Evolutionary conservation across 148 eudicot species (phyloP).

Genomic region (Heliosperma pusillum): DNA sequence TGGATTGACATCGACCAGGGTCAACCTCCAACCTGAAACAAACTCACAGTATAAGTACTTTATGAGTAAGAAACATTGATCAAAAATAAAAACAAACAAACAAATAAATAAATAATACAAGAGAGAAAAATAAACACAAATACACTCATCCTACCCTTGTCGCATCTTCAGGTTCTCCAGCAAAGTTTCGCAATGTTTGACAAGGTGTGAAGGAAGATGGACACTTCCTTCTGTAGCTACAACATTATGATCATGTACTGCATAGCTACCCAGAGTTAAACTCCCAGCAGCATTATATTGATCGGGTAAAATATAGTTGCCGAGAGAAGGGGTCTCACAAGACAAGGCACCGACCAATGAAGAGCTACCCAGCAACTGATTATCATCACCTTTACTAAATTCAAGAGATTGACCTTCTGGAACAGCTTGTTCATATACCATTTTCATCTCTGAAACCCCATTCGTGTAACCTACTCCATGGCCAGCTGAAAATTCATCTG

Average conservation of each 20-base stretch:
- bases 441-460: constrained; percentile 23
- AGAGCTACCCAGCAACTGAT: constrained; percentile 26
- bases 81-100: constrained; percentile 5
- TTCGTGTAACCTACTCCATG: constrained; percentile 31
- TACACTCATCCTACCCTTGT: constrained; percentile 42
- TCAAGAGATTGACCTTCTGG: constrained; percentile 27
- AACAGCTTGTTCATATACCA: constrained; percentile 21
- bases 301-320: constrained; percentile 23
- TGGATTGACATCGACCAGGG: constrained; percentile 27
- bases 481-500: constrained; percentile 18
- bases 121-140: neutral
- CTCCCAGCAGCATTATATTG: constrained; percentile 22
- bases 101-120: neutral
- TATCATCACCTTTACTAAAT: constrained; percentile 25
- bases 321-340: constrained; percentile 25
- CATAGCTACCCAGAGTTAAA: constrained; percentile 28
- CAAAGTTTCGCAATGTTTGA: constrained; percentile 52
- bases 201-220: constrained; percentile 46
- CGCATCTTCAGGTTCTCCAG: constrained; percentile 56
- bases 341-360: constrained; percentile 18
- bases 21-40: constrained; percentile 40
- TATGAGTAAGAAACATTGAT: neutral
- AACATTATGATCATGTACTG: constrained; percentile 20
- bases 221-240: constrained; percentile 30
- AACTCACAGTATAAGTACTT: neutral